Evolutionary conservation across 2,329 filamentous ascomycete genomes (phyloP), one percentile per base, ranked within the genome.

Genomic region (Huntiella moniliformis): DNA sequence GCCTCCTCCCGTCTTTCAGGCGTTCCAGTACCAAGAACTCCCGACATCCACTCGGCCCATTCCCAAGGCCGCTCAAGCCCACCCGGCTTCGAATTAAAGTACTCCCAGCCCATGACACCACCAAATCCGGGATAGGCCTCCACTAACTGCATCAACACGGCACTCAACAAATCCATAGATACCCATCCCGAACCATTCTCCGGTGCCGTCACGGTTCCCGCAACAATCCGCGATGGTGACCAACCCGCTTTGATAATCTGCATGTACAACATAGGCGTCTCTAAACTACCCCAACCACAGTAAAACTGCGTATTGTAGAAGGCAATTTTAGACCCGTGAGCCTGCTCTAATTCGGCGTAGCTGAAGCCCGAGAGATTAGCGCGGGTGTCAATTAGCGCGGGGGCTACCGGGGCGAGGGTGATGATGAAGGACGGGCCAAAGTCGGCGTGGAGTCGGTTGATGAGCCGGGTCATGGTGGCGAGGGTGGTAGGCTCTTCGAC

Each of bases 261-360:
- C 46, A 73, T 65, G 55, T 71, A 77, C 57, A 67, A 63, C 36
- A 57, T 46, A 0, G 68, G 61, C 22, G 56, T 65, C 39, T 55
- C 59, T 50, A 68, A 62, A 52, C 68, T 67, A 6, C 84, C 84
- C 78, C 84, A 95, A 1, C 85, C 85, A 56, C 82, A 91, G 67
- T 95, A 95, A 61, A 94, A 93, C 57, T 95, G 87, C 4, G 79
- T 70, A 57, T 94, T 94, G 60, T 94, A 94, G 75, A 85, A 95
- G 2, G 70, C 68, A 22, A 94, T 81, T 38, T 79, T 70, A 12
- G 60, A 61, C 1, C 79, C 78, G 4, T 74, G 67, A 59, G 74
- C 68, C 8, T 70, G 67, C 57, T 93, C 84, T 2, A 95, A 69
- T 8, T 76, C 67, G 38, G 75, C 68, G 60, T 94, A 94, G 57